Base-by-base conservation (phyloP, 2,329 filamentous ascomycete species). In the Zopfia rhizophila region DNA sequence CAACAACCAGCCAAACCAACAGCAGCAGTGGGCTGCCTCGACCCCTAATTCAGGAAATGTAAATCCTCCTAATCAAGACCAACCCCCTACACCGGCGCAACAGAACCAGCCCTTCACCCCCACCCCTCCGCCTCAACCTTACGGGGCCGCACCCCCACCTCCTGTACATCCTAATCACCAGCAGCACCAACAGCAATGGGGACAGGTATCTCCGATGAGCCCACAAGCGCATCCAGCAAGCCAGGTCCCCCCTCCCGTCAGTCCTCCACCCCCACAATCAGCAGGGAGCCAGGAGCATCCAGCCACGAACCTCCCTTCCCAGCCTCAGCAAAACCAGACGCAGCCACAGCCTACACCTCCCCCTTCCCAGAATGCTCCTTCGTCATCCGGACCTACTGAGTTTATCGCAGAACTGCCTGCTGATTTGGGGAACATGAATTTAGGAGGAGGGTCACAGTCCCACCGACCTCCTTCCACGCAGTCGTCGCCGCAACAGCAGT, bases 351-450 rank as follows among this genome's bases (percentile, higher is more conserved):
- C 58, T 2, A 53, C 48, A 4, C 45, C 58, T 14, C 38, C 38
- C 29, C 29, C 18, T 25, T 27, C 56, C 7, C 56, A 57, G 24
- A 29, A 49, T 7, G 27, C 21, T 2, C 8, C 37, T 14, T 28
- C 33, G 1, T 45, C 55, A n/a, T 18, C 56, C 36, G 35, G 37
- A 3, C 55, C 61, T 3, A 57, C 56, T 5, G 60, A 63, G 13
- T 71, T 69, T 37, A 56, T 70, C 19, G 68, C 66, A 4, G 68
- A 71, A 38, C 45, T 71, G 14, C 68, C 68, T 4, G 68, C 61
- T 25, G 65, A 70, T 24, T 17, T 69, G 35, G 63, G 60, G n/a
- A 63, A 51, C 12, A 36, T 67, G 27, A 63, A 36, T 17, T 31
- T 67, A 10, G 23, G 19, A 25, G 55, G 63, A 33, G 13, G 21